Conservation (phyloP, 306 rosid genomes). For the Gleditsia sinensis region DNA sequence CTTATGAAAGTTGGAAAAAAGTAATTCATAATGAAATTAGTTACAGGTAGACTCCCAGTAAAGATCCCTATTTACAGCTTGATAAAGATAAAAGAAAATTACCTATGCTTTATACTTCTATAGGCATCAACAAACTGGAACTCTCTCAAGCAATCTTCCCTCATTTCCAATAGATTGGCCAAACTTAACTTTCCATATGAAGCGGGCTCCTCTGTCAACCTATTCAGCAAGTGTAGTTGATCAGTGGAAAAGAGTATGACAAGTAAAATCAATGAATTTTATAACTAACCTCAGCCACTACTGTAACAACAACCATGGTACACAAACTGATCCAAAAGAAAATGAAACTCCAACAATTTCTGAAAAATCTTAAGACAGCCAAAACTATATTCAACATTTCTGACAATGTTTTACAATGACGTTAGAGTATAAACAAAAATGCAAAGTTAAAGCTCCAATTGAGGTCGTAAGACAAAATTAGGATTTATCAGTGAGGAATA, state of each 20-base stretch:
- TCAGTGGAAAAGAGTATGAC: conserved; percentile 2
- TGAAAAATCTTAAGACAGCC: conserved; percentile 1
- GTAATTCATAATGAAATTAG: background rate
- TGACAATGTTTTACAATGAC: conserved; percentile 3
- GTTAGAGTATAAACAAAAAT: background rate
- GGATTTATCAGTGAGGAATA: background rate
- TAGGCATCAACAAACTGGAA: conserved; percentile 84
- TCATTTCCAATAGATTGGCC: conserved; percentile 83
- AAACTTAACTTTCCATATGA: conserved; percentile 84
- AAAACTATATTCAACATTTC: background rate
- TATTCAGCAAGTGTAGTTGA: conserved; percentile 35
- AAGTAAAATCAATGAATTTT: conserved; percentile 2
- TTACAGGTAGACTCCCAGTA: background rate
- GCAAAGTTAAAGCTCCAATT: conserved; percentile 3
- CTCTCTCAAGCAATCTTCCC: conserved; percentile 94
- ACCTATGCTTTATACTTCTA: conserved; percentile 87
- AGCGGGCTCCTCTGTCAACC: conserved; percentile 90
- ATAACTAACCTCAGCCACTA: conserved; percentile 2
- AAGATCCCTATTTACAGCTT: conserved; percentile 20
- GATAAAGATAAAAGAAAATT: conserved; percentile 15
- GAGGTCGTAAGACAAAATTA: background rate
- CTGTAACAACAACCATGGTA: background rate
- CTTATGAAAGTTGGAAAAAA: background rate
- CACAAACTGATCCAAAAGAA: conserved; percentile 13
- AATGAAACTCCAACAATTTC: conserved; percentile 10